A percentile compares a stretch with the other conserved stretches of the same genome.
phyloP scores from a whole-genome alignment of 2,329 filamentous ascomycete species.

The Bipolaris sorokiniana region DNA sequence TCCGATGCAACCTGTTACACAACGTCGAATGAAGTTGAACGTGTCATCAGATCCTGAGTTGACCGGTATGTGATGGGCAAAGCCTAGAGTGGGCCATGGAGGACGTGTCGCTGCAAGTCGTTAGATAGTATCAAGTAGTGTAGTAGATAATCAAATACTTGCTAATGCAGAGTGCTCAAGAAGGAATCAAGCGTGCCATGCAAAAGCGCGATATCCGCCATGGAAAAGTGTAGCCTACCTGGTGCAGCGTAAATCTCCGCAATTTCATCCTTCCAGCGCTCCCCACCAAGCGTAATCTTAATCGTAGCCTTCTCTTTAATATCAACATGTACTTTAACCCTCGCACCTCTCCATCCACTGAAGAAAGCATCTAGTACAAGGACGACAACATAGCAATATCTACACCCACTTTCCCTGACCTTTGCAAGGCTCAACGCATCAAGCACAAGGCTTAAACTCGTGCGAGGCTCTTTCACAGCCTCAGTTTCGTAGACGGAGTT shows the following conservation, averaged over 20 bases:
- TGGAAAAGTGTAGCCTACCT: conserved; percentile 26
- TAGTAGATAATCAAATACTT: background rate
- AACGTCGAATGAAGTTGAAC: conserved; percentile 41
- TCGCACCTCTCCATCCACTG: conserved; percentile 32
- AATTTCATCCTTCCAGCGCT: conserved; percentile 29
- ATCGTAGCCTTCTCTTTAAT: conserved; percentile 38
- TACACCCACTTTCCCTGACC: conserved; percentile 32
- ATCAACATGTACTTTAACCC: conserved; percentile 30
- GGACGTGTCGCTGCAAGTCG: conserved; percentile 30
- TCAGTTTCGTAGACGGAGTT: conserved; percentile 32
- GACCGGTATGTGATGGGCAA: conserved; percentile 36
- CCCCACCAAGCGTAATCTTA: conserved; percentile 32
- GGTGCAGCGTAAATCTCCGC: conserved; percentile 40
- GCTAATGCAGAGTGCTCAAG: background rate
- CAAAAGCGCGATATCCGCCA: background rate
- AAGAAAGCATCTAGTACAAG: conserved; percentile 40
- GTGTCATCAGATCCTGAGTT: conserved; percentile 43
- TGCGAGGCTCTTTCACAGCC: conserved; percentile 19
- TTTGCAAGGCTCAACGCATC: conserved; percentile 34
- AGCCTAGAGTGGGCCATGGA: conserved; percentile 41
- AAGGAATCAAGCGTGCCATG: background rate
- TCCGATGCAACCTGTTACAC: conserved; percentile 42
- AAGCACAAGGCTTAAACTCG: conserved; percentile 33
- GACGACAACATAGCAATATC: conserved; percentile 36
- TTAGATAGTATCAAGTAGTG: conserved; percentile 11